phyloP scores from a whole-genome alignment of 345 rosid genomes.

The Bruguiera gymnorhiza region DNA sequence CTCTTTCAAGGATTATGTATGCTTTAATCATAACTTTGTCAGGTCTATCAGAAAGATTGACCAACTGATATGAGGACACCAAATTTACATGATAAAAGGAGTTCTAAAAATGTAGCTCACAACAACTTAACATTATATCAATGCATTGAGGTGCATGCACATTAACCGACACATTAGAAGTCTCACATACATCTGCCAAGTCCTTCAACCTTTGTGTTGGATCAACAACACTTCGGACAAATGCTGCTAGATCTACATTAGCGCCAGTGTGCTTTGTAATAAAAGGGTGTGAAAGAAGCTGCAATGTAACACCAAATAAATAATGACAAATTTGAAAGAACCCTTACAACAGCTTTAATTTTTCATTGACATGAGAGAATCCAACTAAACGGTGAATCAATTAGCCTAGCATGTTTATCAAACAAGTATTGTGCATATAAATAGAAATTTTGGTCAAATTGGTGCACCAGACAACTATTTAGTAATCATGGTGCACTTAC shows the following conservation, averaged over 20 bases:
- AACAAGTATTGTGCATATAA: background rate
- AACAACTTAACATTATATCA: background rate
- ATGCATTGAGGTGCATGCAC: background rate
- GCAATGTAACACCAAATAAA: constrained; percentile 33
- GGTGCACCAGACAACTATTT: no score
- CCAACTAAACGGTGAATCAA: no score
- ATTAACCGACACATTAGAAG: background rate
- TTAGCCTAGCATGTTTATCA: background rate
- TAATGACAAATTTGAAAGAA: constrained; percentile 1
- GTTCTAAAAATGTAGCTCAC: background rate
- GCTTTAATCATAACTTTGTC: background rate
- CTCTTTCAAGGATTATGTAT: background rate
- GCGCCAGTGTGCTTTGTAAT: constrained; percentile 60
- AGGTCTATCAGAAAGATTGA: background rate
- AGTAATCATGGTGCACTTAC: no score
- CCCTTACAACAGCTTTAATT: background rate
- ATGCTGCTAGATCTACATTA: constrained; percentile 64
- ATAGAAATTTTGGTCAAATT: no score
- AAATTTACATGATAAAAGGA: background rate
- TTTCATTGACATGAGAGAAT: background rate
- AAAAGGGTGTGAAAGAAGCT: constrained; percentile 88
- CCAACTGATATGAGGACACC: background rate
- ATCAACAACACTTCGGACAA: constrained; percentile 78
- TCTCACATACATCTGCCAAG: constrained; percentile 67
- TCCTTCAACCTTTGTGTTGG: constrained; percentile 86